Evolutionary conservation across 208 protist genomes (phyloP), one percentile per base, ranked within the genome.

Genomic region (Acanthamoeba healyi): DNA sequence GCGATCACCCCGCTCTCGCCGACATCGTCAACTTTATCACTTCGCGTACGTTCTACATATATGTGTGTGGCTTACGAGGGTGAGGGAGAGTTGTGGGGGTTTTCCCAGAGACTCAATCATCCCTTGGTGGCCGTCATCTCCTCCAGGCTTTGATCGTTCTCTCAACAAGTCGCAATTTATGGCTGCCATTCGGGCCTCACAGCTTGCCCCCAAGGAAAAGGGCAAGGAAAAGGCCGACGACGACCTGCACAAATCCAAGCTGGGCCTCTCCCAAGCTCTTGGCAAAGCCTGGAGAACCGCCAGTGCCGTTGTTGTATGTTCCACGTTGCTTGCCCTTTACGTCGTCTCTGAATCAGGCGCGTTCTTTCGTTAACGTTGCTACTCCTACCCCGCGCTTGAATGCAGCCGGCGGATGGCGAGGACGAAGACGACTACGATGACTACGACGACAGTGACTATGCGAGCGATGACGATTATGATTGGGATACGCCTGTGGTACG

Each of bases 11-110:
- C 12, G 51, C 79, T 9, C 34, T 88, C 5, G 79, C 44, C 36
- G 79, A 88, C 19, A 88, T 88, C 79, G 9, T 88, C 29, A 65
- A 54, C 29, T 88, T 88, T 24, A 6, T 88, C 51, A 65, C 79
- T 10, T 17, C 79, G 0, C 79, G 79, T 88, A 88, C 32, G 79
- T 32, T 26, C 51, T 49, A 15, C 44, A 49, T 49, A 49, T 49
- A 12, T 12, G 44, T 49, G 44, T n/a, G n/a, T n/a, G n/a, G n/a
- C n/a, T n/a, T n/a, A 17, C 14, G 0, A 54, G 19, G 0, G 5
- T 54, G 49, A 1, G 49, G 49, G 14, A 10, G 19, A 54, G 19
- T 17, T 17, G 19, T 54, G 12, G 9, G 19, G 12, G 49, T 22
- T 54, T 54, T 17, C 49, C 9, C 12, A n/a, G n/a, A n/a, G n/a